These are phyloP conservation scores for Sonneratia alba DNA, from an alignment of 345 rosid species.

Conservation along the genomic window DNA sequence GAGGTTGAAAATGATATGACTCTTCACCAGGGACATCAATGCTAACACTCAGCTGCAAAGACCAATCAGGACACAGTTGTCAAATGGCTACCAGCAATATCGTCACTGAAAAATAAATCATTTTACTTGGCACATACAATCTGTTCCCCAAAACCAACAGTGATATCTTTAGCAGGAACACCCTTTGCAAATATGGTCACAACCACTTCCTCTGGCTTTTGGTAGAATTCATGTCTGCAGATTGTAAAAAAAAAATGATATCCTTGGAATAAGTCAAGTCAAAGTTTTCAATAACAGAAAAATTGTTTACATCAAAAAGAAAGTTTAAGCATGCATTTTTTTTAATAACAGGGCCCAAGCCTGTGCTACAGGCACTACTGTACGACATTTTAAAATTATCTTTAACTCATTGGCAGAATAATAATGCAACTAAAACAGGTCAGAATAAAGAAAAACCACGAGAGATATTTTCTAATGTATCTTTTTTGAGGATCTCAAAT, in stretches of 20 bases:
- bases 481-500: no score
- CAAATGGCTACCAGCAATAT: not conserved
- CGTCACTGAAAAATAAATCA: not conserved
- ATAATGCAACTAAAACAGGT: no score
- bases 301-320: no score
- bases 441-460: no score
- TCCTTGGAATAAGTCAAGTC: not conserved
- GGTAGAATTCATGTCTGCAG: conserved; percentile 77
- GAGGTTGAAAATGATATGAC: conserved; percentile 62
- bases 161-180: conserved; percentile 41
- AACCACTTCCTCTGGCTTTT: conserved; percentile 84
- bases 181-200: conserved; percentile 83
- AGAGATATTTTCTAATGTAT: no score
- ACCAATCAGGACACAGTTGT: conserved; percentile 6
- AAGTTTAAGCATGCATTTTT: no score
- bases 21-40: conserved; percentile 69
- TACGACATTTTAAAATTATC: no score
- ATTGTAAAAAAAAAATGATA: not conserved
- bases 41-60: conserved; percentile 65
- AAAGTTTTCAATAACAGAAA: no score
- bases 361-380: no score
- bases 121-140: conserved; percentile 35
- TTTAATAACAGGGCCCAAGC: no score
- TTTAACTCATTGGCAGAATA: no score
- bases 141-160: conserved; percentile 77